phyloP scores from a whole-genome alignment of 192 early-diverging fungal species.

The Gryganskiella cystojenkinii region DNA sequence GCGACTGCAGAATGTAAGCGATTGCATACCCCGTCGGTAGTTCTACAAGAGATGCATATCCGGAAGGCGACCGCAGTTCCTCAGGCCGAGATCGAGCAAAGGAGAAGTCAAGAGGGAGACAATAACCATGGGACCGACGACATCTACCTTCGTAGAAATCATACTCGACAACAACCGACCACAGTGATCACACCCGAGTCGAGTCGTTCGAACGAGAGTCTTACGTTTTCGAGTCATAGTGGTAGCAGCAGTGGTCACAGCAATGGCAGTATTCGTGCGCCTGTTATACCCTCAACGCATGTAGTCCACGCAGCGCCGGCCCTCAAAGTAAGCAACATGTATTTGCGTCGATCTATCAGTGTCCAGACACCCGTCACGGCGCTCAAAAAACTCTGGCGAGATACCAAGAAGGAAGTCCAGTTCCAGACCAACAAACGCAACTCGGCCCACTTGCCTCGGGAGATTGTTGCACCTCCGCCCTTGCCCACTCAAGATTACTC shows the following conservation, averaged over 20 bases:
- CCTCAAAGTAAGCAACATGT: slow-evolving; percentile 11
- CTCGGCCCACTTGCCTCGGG: not conserved
- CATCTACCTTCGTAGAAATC: not conserved
- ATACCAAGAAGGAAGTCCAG: slow-evolving; percentile 16
- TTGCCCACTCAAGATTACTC: not conserved
- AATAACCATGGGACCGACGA: slow-evolving; percentile 35
- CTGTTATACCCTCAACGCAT: no score
- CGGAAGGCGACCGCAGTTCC: not conserved
- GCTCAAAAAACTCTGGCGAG: slow-evolving; percentile 28
- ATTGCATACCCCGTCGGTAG: slow-evolving; percentile 2
- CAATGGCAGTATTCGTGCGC: no score
- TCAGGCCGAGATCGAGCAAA: not conserved
- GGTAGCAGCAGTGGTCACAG: no score
- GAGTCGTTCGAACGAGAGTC: no score
- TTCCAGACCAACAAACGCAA: not conserved
- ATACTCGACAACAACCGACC: no score
- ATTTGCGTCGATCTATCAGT: slow-evolving; percentile 25
- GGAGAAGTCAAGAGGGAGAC: not conserved
- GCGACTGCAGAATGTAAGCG: slow-evolving; percentile 32
- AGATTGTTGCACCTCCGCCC: slow-evolving; percentile 30
- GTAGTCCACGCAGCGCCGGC: no score
- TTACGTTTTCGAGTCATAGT: no score
- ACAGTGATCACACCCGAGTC: no score
- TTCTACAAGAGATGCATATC: slow-evolving; percentile 8
- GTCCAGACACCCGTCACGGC: slow-evolving; percentile 20